These are phyloP conservation scores for Rhizophagus sp. DNA, from an alignment of 192 early-diverging fungal genomes.

Conservation along the genomic window DNA sequence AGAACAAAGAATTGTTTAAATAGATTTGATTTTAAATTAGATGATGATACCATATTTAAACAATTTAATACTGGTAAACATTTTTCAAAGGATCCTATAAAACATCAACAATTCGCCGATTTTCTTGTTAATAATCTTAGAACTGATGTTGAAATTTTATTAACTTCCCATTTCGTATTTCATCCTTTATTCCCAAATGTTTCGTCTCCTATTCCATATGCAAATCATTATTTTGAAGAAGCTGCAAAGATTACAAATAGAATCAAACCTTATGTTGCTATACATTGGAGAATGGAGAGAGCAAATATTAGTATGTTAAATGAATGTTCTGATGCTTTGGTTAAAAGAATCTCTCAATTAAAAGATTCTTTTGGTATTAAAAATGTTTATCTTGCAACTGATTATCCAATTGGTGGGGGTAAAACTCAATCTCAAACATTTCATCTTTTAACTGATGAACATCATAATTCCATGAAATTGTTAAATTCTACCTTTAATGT, in stretches of 20 bases:
- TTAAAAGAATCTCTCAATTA: background rate
- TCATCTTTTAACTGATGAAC: slow-evolving; percentile 3
- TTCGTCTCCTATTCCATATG: background rate
- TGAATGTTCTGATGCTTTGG: slow-evolving; percentile 4
- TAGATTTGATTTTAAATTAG: background rate
- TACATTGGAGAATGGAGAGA: slow-evolving; percentile 24
- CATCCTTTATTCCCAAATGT: background rate
- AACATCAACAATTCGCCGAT: background rate
- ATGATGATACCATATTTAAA: background rate
- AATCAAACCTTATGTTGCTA: slow-evolving; percentile 12
- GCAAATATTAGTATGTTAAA: background rate
- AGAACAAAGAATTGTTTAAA: background rate
- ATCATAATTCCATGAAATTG: slow-evolving; percentile 18
- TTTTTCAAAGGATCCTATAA: background rate
- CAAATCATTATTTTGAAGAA: background rate
- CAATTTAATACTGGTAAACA: slow-evolving; percentile 3
- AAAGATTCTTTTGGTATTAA: background rate
- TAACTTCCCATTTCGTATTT: background rate
- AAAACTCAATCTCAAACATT: slow-evolving; percentile 3
- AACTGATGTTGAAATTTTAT: background rate
- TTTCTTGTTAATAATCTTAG: background rate
- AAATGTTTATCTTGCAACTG: slow-evolving; percentile 35
- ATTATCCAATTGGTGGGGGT: slow-evolving; percentile 24
- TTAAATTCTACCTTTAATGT: background rate
- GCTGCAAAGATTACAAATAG: background rate